Percentiles rank a stretch among this genome's conserved stretches.
These are phyloP conservation scores for Auriscalpium microsporum DNA, from an alignment of 768 basidiomycete genomes.

Conservation along the genomic window DNA sequence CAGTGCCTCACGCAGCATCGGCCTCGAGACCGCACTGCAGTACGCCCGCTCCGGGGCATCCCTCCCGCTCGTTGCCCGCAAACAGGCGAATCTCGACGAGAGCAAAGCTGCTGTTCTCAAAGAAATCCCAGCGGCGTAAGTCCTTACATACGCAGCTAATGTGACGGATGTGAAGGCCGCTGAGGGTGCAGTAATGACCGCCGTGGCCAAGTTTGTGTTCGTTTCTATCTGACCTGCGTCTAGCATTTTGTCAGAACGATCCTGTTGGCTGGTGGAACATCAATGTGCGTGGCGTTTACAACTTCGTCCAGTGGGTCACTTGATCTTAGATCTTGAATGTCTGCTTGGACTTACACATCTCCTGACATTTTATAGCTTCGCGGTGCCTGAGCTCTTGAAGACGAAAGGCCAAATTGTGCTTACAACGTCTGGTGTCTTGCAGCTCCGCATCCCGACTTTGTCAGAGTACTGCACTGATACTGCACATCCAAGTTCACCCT, in stretches of 20 bases:
- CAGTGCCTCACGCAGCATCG: constrained; percentile 23
- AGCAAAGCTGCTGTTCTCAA: constrained; percentile 15
- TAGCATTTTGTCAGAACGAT: not conserved
- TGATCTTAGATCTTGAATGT: too few relatives aligned
- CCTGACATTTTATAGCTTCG: not conserved
- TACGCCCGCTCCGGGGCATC: constrained; percentile 22
- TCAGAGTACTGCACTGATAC: not conserved
- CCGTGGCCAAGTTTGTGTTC: constrained; percentile 16
- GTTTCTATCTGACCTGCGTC: not conserved
- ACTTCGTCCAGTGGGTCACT: constrained; percentile 7
- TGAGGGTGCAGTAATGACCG: constrained; percentile 16
- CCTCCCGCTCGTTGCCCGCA: constrained; percentile 18
- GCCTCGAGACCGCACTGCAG: constrained; percentile 17
- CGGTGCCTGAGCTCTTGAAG: not conserved
- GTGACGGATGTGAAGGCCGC: constrained; percentile 16
- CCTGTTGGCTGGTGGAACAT: constrained; percentile 3
- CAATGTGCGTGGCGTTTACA: constrained; percentile 3
- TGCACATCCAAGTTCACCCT: constrained; percentile 2
- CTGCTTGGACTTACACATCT: not conserved
- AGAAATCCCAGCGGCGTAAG: constrained; percentile 3
- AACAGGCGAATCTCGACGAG: constrained; percentile 12
- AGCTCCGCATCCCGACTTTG: not conserved
- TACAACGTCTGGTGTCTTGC: not conserved
- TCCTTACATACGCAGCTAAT: constrained; percentile 19
- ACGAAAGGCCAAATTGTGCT: constrained; percentile 4